Evolutionary conservation across 208 protist genomes (phyloP), one percentile per base, ranked within the genome.

Genomic region (Trypanosoma caninum): DNA sequence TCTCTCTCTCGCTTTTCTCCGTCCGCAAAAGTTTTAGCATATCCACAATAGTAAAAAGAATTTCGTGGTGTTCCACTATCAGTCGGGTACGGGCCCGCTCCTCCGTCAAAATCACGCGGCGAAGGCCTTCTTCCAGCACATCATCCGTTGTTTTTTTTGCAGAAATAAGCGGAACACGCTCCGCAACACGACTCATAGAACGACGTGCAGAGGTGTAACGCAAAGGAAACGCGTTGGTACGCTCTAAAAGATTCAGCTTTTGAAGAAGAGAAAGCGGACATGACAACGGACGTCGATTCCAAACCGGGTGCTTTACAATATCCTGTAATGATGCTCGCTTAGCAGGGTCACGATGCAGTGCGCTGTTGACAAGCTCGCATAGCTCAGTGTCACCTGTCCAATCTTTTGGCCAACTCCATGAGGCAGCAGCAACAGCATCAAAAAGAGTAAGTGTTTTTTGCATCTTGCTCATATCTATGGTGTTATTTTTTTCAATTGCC

Each of bases 191-290:
- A 51, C 65, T 76, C 20, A 88, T 54, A 13, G 72, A 64, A 38
- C 58, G 59, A 9, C 48, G 31, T 18, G 20, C 25, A 6, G 31
- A 54, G n/a, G 70, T 55, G 44, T 58, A 50, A 2, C 52, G 57
- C 8, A 59, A 47, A 3, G 69, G 63, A 28, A 50, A 58, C 6
- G 52, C 45, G 14, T 65, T 62, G n/a, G 53, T 48, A 9, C 59
- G 28, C 34, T 89, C 87, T 0, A 91, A 66, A 0, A 94, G 38
- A 51, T 89, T 78, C 25, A 95, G 67, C 67, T 91, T 93, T 35
- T 92, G 78, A 18, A 89, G 65, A 16, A 95, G 67, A 6, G 81
- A 80, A 25, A 89, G 61, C 25, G 89, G 87, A 57, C 86, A 93
- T 1, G 82, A 82, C 3, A 85, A 52, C n/a, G 89, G 89, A 11